These are phyloP conservation scores for Melastoma malabathricum DNA, from an alignment of 345 rosid species.

Conservation along the genomic window DNA sequence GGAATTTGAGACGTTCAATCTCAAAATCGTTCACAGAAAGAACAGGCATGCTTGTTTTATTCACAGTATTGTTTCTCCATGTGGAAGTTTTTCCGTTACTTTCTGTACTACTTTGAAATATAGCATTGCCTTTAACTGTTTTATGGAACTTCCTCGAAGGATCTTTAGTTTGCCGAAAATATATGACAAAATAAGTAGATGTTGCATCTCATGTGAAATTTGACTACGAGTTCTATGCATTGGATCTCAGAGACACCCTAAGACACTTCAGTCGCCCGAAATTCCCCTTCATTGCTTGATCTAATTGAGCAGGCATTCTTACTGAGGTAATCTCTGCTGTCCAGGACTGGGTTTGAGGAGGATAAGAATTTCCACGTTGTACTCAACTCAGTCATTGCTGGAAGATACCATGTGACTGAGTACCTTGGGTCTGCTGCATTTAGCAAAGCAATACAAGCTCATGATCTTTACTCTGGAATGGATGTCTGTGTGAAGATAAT, in stretches of 20 bases:
- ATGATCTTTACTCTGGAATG: conserved; percentile 95
- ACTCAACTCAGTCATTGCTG: conserved; percentile 86
- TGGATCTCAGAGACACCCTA: too few species aligned
- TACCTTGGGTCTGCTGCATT: conserved; percentile 99
- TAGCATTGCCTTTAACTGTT: too few species aligned
- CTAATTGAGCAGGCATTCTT: not conserved
- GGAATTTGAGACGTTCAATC: conserved; percentile 96
- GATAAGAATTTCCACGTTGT: conserved; percentile 98
- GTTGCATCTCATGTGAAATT: too few species aligned
- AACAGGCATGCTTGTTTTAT: conserved; percentile 52
- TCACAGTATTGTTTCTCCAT: conserved; percentile 1
- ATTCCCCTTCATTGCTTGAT: not conserved
- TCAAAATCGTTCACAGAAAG: conserved; percentile 92
- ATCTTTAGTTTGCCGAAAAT: too few species aligned
- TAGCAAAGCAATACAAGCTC: conserved; percentile 99
- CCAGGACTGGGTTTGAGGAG: conserved; percentile 99
- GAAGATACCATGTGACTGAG: conserved; percentile 97
- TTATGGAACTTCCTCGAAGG: too few species aligned
- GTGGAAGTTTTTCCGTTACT: conserved; percentile 1
- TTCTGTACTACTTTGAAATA: not conserved
- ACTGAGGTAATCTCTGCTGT: conserved; percentile 8
- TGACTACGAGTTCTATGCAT: too few species aligned
- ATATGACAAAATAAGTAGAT: too few species aligned
- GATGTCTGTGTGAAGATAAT: conserved; percentile 96
- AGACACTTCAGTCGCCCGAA: too few species aligned